These are phyloP conservation scores for Galium porrigens DNA, from an alignment of 305 asterid genomes.

Conservation along the genomic window DNA sequence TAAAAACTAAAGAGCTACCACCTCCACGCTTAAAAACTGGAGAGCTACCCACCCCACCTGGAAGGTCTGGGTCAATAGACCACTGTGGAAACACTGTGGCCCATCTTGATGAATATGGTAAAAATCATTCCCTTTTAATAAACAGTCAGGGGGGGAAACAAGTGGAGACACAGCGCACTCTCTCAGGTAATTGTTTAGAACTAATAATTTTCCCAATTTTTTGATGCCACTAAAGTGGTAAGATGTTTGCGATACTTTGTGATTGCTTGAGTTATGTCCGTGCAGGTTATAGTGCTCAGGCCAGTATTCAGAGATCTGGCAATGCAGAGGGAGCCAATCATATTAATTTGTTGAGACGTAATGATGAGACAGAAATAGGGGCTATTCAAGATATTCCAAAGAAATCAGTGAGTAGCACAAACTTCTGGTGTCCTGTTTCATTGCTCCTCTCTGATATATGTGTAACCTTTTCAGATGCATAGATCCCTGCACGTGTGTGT, in stretches of 20 bases:
- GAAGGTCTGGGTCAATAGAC: slow-evolving; percentile 15
- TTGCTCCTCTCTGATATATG: neutral
- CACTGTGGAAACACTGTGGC: slow-evolving; percentile 8
- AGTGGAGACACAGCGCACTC: slow-evolving; percentile 13
- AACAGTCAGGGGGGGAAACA: slow-evolving; percentile 15
- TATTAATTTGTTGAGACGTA: slow-evolving; percentile 1
- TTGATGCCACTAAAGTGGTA: neutral
- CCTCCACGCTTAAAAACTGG: slow-evolving; percentile 12
- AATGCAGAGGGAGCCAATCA: neutral
- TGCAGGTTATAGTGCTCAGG: slow-evolving; percentile 12
- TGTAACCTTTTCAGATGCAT: neutral
- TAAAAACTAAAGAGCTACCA: slow-evolving; percentile 9
- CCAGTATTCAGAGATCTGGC: slow-evolving; percentile 3
- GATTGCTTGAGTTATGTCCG: neutral
- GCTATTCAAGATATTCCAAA: slow-evolving; percentile 2
- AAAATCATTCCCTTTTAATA: slow-evolving; percentile 14
- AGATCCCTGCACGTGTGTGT: neutral
- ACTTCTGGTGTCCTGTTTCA: neutral
- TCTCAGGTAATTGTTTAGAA: slow-evolving; percentile 17
- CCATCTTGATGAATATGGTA: slow-evolving; percentile 5
- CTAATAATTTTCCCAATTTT: neutral
- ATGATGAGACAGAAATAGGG: neutral
- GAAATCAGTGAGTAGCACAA: slow-evolving; percentile 12
- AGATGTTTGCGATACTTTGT: neutral
- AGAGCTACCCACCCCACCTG: slow-evolving; percentile 13